Conservation (phyloP, 345 rosid genomes). For the Tarenaya hassleriana region DNA sequence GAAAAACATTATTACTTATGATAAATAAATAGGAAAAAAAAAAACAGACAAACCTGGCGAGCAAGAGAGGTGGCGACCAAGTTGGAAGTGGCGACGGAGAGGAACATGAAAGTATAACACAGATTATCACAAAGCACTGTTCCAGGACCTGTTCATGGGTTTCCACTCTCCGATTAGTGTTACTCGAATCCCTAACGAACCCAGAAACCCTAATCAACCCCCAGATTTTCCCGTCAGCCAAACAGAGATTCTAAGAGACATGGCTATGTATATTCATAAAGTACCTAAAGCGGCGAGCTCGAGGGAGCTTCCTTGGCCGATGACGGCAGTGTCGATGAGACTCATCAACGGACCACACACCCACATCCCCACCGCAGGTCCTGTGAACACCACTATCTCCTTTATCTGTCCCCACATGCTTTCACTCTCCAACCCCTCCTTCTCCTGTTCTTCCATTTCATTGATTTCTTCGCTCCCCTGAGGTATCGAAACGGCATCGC, state of each 20-base stretch:
- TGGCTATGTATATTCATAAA: background rate
- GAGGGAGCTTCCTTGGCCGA: constrained; percentile 82
- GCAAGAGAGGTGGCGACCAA: constrained; percentile 55
- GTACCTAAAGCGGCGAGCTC: constrained; percentile 98
- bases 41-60: constrained; percentile 31
- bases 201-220: too few species aligned
- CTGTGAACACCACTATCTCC: constrained; percentile 77
- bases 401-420: constrained; percentile 67
- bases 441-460: constrained; percentile 21
- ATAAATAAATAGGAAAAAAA: background rate
- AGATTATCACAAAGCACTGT: constrained; percentile 48
- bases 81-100: constrained; percentile 53
- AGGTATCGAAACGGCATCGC: constrained; percentile 6
- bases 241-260: background rate
- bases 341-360: constrained; percentile 93
- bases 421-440: constrained; percentile 47
- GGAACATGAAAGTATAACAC: constrained; percentile 53
- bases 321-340: constrained; percentile 81
- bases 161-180: background rate
- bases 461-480: constrained; percentile 12
- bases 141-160: constrained; percentile 39
- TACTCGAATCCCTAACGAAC: background rate
- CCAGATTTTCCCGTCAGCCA: background rate
- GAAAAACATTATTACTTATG: background rate
- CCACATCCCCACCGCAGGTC: constrained; percentile 90